These are phyloP conservation scores for Aureobasidium sp. DNA, from an alignment of 2,329 filamentous ascomycete species.

Conservation along the genomic window DNA sequence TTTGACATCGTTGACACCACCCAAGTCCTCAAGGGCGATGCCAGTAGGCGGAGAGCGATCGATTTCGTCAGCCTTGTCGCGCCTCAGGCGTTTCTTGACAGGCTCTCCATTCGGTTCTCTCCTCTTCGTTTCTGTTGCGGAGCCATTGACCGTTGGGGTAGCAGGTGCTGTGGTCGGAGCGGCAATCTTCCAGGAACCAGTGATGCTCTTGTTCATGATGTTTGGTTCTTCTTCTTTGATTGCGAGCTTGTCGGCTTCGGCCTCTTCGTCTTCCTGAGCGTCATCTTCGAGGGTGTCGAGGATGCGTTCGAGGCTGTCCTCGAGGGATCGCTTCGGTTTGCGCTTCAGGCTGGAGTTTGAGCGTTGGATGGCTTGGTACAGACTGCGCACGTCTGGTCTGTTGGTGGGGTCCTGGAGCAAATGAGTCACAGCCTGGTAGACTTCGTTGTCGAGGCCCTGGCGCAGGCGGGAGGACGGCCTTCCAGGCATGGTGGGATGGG, in stretches of 20 bases:
- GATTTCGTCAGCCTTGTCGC: constrained; percentile 33
- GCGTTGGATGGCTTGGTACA: constrained; percentile 71
- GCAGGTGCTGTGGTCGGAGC: constrained; percentile 23
- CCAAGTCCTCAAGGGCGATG: constrained; percentile 61
- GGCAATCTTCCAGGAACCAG: constrained; percentile 45
- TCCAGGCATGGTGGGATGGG: background rate
- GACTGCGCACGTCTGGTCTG: constrained; percentile 46
- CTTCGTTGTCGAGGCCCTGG: constrained; percentile 35
- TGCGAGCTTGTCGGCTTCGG: constrained; percentile 37
- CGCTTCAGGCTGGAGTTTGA: constrained; percentile 84
- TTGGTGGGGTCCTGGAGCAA: constrained; percentile 55
- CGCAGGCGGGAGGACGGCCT: background rate
- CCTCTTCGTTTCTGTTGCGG: constrained; percentile 34
- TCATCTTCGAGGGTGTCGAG: constrained; percentile 62
- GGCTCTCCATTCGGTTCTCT: constrained; percentile 58
- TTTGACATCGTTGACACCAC: constrained; percentile 66
- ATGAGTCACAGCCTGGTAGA: constrained; percentile 73
- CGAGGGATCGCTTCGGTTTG: constrained; percentile 69
- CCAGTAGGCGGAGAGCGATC: constrained; percentile 53
- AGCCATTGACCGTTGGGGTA: constrained; percentile 16
- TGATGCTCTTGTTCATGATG: constrained; percentile 57
- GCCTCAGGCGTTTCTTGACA: constrained; percentile 54
- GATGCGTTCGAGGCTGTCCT: constrained; percentile 78
- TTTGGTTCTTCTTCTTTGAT: constrained; percentile 35
- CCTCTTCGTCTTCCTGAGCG: constrained; percentile 46